phyloP scores from a whole-genome alignment of 495 filamentous ascomycete species.

The Penicillium flavigenum region DNA sequence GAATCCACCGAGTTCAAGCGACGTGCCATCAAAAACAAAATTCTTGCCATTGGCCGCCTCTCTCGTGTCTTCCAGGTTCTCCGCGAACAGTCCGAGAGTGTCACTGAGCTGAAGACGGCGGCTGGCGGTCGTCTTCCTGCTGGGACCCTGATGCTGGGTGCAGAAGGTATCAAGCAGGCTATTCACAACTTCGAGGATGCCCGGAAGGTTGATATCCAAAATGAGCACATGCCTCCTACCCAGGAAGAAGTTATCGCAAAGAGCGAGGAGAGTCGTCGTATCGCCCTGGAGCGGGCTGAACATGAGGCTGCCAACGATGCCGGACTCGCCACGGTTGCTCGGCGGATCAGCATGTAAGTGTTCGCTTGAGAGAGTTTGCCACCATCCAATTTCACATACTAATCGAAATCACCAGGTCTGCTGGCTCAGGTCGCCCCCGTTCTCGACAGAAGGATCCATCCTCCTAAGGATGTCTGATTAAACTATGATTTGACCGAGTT shows the following conservation, averaged over 20 bases:
- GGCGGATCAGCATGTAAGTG: slow-evolving; percentile 94
- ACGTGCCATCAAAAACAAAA: slow-evolving; percentile 98
- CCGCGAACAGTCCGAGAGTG: slow-evolving; percentile 93
- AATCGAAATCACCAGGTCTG: slow-evolving; percentile 34
- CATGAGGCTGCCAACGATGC: slow-evolving; percentile 90
- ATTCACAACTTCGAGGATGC: slow-evolving; percentile 97
- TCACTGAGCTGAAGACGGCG: slow-evolving; percentile 96
- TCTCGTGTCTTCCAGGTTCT: slow-evolving; percentile 98
- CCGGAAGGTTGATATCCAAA: slow-evolving; percentile 95
- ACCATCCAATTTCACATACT: slow-evolving; percentile 14
- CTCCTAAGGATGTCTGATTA: slow-evolving; percentile 29
- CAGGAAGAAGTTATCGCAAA: slow-evolving; percentile 86
- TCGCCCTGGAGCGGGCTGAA: slow-evolving; percentile 79
- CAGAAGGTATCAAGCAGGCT: slow-evolving; percentile 98
- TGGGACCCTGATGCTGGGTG: slow-evolving; percentile 95
- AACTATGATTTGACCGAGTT: slow-evolving; percentile 17
- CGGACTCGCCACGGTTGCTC: slow-evolving; percentile 76
- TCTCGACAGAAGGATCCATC: slow-evolving; percentile 38
- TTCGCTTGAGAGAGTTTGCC: background rate
- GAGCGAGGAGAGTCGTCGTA: slow-evolving; percentile 71
- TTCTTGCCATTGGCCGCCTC: slow-evolving; percentile 92
- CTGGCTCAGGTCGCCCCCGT: slow-evolving; percentile 34
- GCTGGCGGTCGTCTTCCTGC: slow-evolving; percentile 90
- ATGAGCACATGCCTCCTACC: slow-evolving; percentile 87
- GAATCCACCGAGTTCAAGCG: slow-evolving; percentile 90